These are phyloP conservation scores for Coemansia sp. DNA, from an alignment of 192 early-diverging fungal genomes.

Conservation along the genomic window DNA sequence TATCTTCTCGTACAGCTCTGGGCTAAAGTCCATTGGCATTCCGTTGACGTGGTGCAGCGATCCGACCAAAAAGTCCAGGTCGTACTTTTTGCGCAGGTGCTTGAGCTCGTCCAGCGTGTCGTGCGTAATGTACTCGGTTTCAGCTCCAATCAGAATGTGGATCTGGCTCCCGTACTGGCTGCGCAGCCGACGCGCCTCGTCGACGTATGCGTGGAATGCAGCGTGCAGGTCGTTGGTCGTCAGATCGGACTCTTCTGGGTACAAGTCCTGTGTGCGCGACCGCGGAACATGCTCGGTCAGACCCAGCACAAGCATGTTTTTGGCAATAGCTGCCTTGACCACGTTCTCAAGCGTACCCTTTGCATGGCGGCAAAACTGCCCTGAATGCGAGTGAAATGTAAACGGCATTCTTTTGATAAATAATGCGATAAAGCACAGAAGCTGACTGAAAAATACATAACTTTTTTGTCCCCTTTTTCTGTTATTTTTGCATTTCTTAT, in stretches of 20 bases:
- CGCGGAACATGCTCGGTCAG: slow-evolving; percentile 94
- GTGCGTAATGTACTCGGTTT: slow-evolving; percentile 81
- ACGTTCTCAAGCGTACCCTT: slow-evolving; percentile 81
- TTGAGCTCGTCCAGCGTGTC: slow-evolving; percentile 55
- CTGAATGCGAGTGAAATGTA: slow-evolving; percentile 90
- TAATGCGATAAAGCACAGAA: background rate
- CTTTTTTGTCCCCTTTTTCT: background rate
- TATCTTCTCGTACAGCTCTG: slow-evolving; percentile 55
- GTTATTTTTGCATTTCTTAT: background rate
- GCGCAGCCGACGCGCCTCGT: slow-evolving; percentile 72
- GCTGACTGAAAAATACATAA: background rate
- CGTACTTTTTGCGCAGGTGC: slow-evolving; percentile 48
- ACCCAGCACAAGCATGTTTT: slow-evolving; percentile 72
- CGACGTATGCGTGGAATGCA: slow-evolving; percentile 68
- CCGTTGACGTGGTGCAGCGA: slow-evolving; percentile 86
- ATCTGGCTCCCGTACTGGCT: slow-evolving; percentile 57
- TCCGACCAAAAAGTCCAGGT: slow-evolving; percentile 87
- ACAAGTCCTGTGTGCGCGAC: slow-evolving; percentile 71
- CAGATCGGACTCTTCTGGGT: slow-evolving; percentile 86
- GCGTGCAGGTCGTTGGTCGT: slow-evolving; percentile 61
- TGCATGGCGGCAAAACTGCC: slow-evolving; percentile 94
- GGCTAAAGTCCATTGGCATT: slow-evolving; percentile 82
- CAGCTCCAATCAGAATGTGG: slow-evolving; percentile 81
- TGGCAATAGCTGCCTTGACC: slow-evolving; percentile 70
- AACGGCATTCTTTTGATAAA: slow-evolving; percentile 61